Conservation (phyloP, 2,329 filamentous ascomycete genomes). For the Aspergillus brunneoviolaceus region DNA sequence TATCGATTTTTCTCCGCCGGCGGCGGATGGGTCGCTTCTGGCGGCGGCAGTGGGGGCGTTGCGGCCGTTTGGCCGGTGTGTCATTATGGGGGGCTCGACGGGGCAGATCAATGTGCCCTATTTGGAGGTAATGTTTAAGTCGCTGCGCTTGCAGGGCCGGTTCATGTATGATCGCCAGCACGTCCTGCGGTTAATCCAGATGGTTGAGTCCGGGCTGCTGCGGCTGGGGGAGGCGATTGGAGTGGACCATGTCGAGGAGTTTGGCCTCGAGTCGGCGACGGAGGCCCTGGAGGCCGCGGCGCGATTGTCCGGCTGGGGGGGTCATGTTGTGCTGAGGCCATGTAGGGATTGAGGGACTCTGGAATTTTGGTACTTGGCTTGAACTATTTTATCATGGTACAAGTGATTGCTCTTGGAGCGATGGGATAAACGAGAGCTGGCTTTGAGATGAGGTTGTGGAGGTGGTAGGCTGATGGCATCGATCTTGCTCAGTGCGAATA, state of each 20-base stretch:
- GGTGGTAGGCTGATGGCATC: no score
- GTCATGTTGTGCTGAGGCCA: slow-evolving; percentile 1
- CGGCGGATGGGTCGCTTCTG: no score
- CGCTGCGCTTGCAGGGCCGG: slow-evolving; percentile 3
- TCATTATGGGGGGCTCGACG: neutral
- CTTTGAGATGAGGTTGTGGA: no score
- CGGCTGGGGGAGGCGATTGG: neutral
- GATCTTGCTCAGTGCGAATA: no score
- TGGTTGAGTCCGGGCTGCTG: slow-evolving; percentile 4
- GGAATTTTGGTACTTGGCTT: no score
- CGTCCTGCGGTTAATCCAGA: neutral
- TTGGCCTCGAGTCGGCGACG: neutral
- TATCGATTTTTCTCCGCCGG: no score
- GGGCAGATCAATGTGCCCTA: slow-evolving; percentile 1
- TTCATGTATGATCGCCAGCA: slow-evolving; percentile 7
- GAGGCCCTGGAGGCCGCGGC: slow-evolving; percentile 2
- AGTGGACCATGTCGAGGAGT: neutral
- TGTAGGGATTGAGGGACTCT: neutral
- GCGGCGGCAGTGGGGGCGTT: no score
- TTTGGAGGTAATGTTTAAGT: slow-evolving; percentile 1
- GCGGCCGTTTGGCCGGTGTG: neutral
- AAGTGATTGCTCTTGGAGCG: no score
- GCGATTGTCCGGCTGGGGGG: neutral
- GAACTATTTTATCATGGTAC: no score
- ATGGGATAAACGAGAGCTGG: no score